Conservation (phyloP, 2,329 filamentous ascomycete genomes). For the Cladosporium colombiae region DNA sequence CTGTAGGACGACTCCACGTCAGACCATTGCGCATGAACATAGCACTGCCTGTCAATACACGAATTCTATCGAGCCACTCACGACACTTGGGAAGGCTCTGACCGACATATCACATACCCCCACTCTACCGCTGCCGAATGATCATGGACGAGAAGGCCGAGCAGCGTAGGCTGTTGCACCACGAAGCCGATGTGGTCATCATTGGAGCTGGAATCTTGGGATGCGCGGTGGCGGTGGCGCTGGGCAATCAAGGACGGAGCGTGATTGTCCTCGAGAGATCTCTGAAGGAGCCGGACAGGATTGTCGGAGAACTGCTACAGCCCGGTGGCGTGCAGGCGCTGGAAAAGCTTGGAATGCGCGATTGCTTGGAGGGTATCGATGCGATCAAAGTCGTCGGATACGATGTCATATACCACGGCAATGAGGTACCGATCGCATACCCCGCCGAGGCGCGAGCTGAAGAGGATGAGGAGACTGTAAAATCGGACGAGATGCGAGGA, state of each 20-base stretch:
- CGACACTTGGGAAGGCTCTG: not conserved
- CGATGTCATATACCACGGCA: constrained; percentile 78
- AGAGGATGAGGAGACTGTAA: constrained; percentile 36
- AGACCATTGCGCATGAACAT: constrained; percentile 2
- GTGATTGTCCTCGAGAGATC: constrained; percentile 87
- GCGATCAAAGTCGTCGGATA: constrained; percentile 81
- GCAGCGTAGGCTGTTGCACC: constrained; percentile 54
- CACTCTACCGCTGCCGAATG: not conserved
- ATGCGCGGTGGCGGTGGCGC: constrained; percentile 78
- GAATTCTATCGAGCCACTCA: not conserved
- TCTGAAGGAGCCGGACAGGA: constrained; percentile 89
- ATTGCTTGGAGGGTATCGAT: constrained; percentile 88
- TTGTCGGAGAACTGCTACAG: constrained; percentile 92
- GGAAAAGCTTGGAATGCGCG: constrained; percentile 73
- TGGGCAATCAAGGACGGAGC: constrained; percentile 86
- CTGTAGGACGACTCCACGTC: not conserved
- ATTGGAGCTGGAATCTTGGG: constrained; percentile 90
- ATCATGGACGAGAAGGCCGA: constrained; percentile 32
- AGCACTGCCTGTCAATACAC: not conserved
- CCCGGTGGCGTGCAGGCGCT: constrained; percentile 85
- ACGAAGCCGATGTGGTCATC: constrained; percentile 79
- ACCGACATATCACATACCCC: not conserved
- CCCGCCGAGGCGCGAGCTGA: constrained; percentile 57
- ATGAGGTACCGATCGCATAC: constrained; percentile 76
- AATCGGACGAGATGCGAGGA: constrained; percentile 36